These are phyloP conservation scores for Pseudozyma tsukubaensis DNA, from an alignment of 1,284 basidiomycete species.

Conservation along the genomic window DNA sequence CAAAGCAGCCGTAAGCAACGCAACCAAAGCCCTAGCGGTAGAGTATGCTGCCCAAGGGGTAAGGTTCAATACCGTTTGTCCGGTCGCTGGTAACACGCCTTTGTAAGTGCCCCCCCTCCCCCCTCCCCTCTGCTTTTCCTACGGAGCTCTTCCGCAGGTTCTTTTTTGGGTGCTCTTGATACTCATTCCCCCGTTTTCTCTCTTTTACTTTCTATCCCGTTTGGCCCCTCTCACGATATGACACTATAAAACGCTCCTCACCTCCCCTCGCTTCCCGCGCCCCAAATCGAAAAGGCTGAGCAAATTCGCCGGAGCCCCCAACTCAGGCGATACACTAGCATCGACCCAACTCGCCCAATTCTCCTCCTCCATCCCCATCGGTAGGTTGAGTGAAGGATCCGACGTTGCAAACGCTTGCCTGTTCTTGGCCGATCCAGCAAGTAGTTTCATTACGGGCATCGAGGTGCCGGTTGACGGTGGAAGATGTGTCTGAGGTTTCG, in stretches of 20 bases:
- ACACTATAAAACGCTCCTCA: too few relatives aligned
- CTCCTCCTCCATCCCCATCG: slow-evolving; percentile 39
- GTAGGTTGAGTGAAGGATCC: slow-evolving; percentile 21
- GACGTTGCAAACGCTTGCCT: slow-evolving; percentile 51
- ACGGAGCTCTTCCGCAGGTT: neutral
- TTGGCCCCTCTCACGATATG: neutral
- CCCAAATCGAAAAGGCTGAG: slow-evolving; percentile 3
- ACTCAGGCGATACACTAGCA: slow-evolving; percentile 31
- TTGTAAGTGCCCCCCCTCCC: slow-evolving; percentile 26
- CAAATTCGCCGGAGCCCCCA: slow-evolving; percentile 35
- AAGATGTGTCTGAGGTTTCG: slow-evolving; percentile 31
- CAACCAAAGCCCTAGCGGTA: slow-evolving; percentile 45
- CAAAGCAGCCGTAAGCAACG: slow-evolving; percentile 44
- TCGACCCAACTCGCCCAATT: slow-evolving; percentile 20
- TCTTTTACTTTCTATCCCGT: neutral
- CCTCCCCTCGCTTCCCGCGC: neutral
- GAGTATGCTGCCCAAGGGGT: slow-evolving; percentile 40
- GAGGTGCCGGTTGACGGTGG: slow-evolving; percentile 50
- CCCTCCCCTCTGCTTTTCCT: neutral
- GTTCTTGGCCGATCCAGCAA: slow-evolving; percentile 39
- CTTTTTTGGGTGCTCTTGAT: too few relatives aligned
- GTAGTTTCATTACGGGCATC: slow-evolving; percentile 40
- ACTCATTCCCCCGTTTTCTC: neutral
- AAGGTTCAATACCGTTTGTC: slow-evolving; percentile 44
- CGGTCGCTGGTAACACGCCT: slow-evolving; percentile 54